phyloP scores from a whole-genome alignment of 495 filamentous ascomycete genomes.

The Hypoxylon lienhwacheense region DNA sequence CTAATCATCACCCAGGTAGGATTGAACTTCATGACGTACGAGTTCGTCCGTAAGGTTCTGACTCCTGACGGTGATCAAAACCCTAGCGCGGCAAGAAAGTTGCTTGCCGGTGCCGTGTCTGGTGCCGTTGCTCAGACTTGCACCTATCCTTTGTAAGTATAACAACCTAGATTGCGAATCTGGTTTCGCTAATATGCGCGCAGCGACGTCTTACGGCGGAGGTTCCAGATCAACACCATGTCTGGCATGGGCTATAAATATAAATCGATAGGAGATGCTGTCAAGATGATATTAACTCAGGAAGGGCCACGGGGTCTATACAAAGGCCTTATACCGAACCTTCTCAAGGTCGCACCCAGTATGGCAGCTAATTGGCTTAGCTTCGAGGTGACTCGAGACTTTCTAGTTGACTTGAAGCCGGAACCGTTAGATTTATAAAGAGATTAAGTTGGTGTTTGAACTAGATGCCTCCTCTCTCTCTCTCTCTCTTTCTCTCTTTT shows the following conservation, averaged over 20 bases:
- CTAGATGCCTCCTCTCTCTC: conserved; percentile 4
- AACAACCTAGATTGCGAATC: background rate
- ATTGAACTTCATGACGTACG: conserved; percentile 97
- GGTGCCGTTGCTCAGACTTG: conserved; percentile 96
- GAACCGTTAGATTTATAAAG: conserved; percentile 38
- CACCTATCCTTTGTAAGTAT: conserved; percentile 95
- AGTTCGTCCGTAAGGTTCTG: conserved; percentile 78
- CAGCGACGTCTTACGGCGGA: conserved; percentile 90
- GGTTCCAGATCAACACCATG: conserved; percentile 99
- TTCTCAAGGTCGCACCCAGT: conserved; percentile 95
- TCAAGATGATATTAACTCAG: conserved; percentile 75
- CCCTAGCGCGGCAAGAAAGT: conserved; percentile 75
- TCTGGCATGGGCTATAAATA: conserved; percentile 98
- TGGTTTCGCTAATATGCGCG: conserved; percentile 24
- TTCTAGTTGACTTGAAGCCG: conserved; percentile 63
- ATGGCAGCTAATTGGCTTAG: conserved; percentile 99
- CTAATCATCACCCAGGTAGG: conserved; percentile 66
- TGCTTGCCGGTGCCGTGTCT: conserved; percentile 85
- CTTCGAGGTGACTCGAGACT: conserved; percentile 89
- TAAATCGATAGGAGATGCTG: conserved; percentile 79
- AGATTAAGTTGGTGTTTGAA: background rate
- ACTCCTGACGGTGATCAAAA: conserved; percentile 88
- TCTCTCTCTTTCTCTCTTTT: conserved; percentile 3
- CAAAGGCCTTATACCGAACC: conserved; percentile 90
- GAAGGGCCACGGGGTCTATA: conserved; percentile 75